Percentiles rank a stretch among this genome's conserved stretches.
Conservation (phyloP, 83 land plant species). For the Isoetes engelmannii region DNA sequence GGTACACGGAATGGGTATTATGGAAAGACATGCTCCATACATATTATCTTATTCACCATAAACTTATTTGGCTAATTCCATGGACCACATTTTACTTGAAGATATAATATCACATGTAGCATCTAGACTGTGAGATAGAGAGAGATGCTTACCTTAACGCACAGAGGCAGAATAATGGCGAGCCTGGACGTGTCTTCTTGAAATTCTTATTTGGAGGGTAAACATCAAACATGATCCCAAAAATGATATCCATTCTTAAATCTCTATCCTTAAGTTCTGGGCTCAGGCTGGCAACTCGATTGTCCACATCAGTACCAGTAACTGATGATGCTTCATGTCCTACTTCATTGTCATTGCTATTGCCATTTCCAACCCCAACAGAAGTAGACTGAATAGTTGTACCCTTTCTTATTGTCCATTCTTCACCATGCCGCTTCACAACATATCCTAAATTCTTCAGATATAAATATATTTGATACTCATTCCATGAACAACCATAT, state of each 20-base stretch:
- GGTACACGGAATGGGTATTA: too few species aligned
- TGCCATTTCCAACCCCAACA: too few species aligned
- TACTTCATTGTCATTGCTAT: too few species aligned
- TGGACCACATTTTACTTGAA: not conserved
- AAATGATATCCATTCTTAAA: slow-evolving; percentile 17
- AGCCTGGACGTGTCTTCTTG: slow-evolving; percentile 66
- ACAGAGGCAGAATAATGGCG: slow-evolving; percentile 49
- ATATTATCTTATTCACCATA: too few species aligned
- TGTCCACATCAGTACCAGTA: too few species aligned
- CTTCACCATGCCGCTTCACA: slow-evolving; percentile 50
- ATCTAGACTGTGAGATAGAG: not conserved
- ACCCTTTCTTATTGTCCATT: slow-evolving; percentile 37
- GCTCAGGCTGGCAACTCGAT: slow-evolving; percentile 1
- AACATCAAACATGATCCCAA: slow-evolving; percentile 51
- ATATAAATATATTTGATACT: slow-evolving; percentile 49
- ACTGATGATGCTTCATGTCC: too few species aligned
- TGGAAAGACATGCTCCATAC: too few species aligned
- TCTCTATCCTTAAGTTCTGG: slow-evolving; percentile 21
- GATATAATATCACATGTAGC: not conserved
- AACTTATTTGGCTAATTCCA: not conserved
- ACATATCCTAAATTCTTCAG: slow-evolving; percentile 67
- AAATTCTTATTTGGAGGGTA: slow-evolving; percentile 66
- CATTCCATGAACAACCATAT: slow-evolving; percentile 53
- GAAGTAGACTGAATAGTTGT: not conserved
- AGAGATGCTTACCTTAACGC: slow-evolving; percentile 33